Conservation (phyloP, 345 rosid species). For the Pugionium dolabratum region DNA sequence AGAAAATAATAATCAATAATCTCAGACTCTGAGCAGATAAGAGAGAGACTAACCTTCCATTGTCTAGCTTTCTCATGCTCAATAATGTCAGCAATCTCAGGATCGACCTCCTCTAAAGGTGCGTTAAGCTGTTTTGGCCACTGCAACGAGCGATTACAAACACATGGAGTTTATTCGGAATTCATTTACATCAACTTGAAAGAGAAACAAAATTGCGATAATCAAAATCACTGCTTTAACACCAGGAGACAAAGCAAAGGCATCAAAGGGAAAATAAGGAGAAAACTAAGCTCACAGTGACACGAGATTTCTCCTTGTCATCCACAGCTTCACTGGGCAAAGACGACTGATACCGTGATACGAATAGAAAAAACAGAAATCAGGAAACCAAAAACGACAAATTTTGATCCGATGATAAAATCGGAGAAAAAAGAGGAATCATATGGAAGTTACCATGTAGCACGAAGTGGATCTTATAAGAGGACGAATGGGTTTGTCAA, state of each 20-base stretch:
- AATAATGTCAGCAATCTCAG: conserved; percentile 91
- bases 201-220: neutral
- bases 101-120: conserved; percentile 85
- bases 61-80: conserved; percentile 97
- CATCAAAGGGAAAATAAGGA: neutral
- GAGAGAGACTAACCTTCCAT: conserved; percentile 71
- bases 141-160: conserved; percentile 40
- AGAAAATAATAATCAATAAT: neutral
- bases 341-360: conserved; percentile 56
- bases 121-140: conserved; percentile 98
- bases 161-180: neutral
- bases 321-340: conserved; percentile 90
- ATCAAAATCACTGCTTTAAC: conserved; percentile 26
- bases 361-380: conserved; percentile 18
- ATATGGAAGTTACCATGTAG: conserved; percentile 52
- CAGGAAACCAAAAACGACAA: conserved; percentile 9
- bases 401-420: neutral
- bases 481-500: conserved; percentile 79
- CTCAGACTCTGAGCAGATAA: neutral
- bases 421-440: neutral
- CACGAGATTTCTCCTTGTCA: conserved; percentile 75
- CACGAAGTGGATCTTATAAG: conserved; percentile 63
- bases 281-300: conserved; percentile 52
- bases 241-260: neutral
- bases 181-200: neutral